These are phyloP conservation scores for Hyaloscypha hepaticicola DNA, from an alignment of 495 filamentous ascomycete species.

Conservation along the genomic window DNA sequence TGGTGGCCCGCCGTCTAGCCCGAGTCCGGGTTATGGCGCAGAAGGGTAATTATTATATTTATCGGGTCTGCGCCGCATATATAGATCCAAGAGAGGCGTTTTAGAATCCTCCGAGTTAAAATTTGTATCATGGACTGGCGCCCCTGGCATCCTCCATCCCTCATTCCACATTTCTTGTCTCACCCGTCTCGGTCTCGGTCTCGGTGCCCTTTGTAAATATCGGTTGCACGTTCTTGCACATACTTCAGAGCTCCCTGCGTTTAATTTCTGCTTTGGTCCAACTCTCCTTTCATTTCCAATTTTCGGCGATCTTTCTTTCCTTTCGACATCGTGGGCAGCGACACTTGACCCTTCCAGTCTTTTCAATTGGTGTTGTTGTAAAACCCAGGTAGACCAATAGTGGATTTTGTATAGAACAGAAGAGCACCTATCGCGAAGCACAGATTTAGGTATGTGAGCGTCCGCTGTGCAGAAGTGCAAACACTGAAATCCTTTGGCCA, in stretches of 20 bases:
- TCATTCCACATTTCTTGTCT: slow-evolving; percentile 15
- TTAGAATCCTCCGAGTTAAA: too few relatives aligned
- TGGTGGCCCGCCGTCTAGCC: too few relatives aligned
- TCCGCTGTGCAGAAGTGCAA: slow-evolving; percentile 26
- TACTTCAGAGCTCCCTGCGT: not conserved
- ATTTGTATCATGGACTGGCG: too few relatives aligned
- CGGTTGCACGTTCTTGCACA: not conserved
- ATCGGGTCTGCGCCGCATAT: too few relatives aligned
- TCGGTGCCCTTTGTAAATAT: not conserved
- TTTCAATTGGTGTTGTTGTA: slow-evolving; percentile 17
- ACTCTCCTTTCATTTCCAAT: slow-evolving; percentile 1
- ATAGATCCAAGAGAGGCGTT: too few relatives aligned
- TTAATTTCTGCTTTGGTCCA: not conserved
- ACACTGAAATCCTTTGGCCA: slow-evolving; percentile 16
- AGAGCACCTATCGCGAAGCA: slow-evolving; percentile 13
- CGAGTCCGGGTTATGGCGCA: too few relatives aligned
- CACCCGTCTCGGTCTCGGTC: not conserved
- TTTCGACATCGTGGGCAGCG: not conserved
- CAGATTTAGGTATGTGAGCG: slow-evolving; percentile 25
- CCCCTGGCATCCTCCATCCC: too few relatives aligned
- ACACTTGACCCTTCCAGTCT: slow-evolving; percentile 17
- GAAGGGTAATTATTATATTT: too few relatives aligned
- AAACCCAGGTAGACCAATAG: slow-evolving; percentile 6
- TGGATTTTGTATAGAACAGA: slow-evolving; percentile 13
- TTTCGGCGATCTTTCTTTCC: slow-evolving; percentile 6